Evolutionary conservation across 495 filamentous ascomycete genomes (phyloP).

Genomic region (Talaromyces liani): DNA sequence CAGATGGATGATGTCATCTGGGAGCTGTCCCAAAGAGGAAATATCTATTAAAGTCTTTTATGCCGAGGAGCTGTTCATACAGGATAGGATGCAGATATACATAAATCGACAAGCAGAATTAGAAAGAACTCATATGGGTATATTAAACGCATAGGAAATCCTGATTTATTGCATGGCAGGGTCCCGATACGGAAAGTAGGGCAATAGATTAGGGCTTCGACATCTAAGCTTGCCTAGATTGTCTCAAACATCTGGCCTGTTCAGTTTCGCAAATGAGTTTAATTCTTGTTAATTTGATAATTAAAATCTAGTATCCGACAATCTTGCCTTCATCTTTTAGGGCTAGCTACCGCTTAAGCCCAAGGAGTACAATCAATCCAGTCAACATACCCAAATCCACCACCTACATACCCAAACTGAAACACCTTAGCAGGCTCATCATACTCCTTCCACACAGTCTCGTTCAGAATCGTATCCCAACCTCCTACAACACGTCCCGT

Average conservation of each 20-base stretch:
- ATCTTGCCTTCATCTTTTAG: too few species aligned
- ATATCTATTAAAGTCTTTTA: background rate
- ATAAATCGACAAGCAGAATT: background rate
- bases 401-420: constrained; percentile 29
- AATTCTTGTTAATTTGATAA: too few species aligned
- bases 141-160: too few species aligned
- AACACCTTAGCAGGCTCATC: constrained; percentile 46
- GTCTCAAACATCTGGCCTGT: background rate
- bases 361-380: constrained; percentile 43
- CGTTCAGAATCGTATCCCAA: constrained; percentile 35
- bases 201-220: constrained; percentile 1
- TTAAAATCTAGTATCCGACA: too few species aligned
- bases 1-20: constrained; percentile 2
- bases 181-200: background rate
- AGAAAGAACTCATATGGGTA: background rate
- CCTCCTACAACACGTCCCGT: constrained; percentile 34
- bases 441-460: constrained; percentile 33
- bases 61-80: background rate
- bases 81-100: background rate
- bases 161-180: too few species aligned
- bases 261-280: background rate
- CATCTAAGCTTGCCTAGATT: background rate
- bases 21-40: background rate
- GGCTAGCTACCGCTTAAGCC: background rate
- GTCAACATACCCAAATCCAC: constrained; percentile 36